Evolutionary conservation across 352 stramenopile genomes (phyloP), one percentile per base, ranked within the genome.

Genomic region (Saprolegnia parasitica): DNA sequence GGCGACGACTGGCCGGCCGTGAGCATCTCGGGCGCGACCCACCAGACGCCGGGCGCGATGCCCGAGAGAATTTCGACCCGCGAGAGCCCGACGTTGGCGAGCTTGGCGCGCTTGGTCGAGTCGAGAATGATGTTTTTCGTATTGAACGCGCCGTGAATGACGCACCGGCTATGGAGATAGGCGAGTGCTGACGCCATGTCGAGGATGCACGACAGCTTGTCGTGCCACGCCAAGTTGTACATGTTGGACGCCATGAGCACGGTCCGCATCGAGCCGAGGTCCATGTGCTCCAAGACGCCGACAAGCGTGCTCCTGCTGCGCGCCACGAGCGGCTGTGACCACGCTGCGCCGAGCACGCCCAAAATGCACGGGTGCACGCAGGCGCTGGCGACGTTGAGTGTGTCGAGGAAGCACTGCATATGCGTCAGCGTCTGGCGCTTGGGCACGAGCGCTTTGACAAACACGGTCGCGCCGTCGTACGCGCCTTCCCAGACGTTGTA

Each of bases 71-170:
- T n/a, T 3, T 60, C 52, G 16, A 8, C 52, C 35, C 20, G 11
- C 13, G 52, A 60, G 11, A 60, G 20, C 11, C 52, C 52, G 13
- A 60, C 35, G 35, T 60, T 60, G 35, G 24, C 52, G 13, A 60
- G 52, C 35, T 60, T 60, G 13, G 52, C 11, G 24, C 20, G 11
- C 13, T 26, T 16, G 11, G 1, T 40, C 24, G 52, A 42, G 35
- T 60, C 52, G 35, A 60, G 24, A 60, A 60, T 35, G 52, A 60
- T 24, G 35, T 60, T 60, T 40, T 60, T 60, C 35, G 52, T 60
- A 24, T 60, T 60, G 24, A 60, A 18, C 1, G 52, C 52, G 3
- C 52, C 52, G 35, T 60, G 52, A 16, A 60, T 24, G 13, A 60
- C 16, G 24, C 52, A 4, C 20, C 52, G 52, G 3, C 13, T 26